phyloP scores from a whole-genome alignment of 1,284 basidiomycete species.

The Ustilago trichophora region DNA sequence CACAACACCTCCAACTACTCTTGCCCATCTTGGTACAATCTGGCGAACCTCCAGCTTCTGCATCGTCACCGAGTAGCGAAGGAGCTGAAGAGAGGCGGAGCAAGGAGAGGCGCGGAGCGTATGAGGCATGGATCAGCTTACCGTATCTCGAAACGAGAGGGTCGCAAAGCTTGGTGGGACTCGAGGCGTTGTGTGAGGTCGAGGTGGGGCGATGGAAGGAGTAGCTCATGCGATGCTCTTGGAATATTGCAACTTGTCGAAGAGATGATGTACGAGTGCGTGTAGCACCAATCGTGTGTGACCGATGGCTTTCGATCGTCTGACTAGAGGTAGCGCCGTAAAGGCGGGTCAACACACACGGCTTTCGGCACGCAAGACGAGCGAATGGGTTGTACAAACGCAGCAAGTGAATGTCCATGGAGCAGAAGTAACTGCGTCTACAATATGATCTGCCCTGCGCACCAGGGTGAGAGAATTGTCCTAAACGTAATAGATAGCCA shows the following conservation, averaged over 20 bases:
- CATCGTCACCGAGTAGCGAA: neutral
- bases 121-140: conserved; percentile 47
- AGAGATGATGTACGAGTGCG: no score
- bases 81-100: conserved; percentile 7
- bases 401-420: conserved; percentile 16
- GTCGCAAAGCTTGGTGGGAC: conserved; percentile 38
- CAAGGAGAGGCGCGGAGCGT: conserved; percentile 24
- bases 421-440: no score
- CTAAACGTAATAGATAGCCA: conserved; percentile 56
- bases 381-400: neutral
- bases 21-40: conserved; percentile 36
- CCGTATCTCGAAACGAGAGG: conserved; percentile 51
- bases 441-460: no score
- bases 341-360: no score
- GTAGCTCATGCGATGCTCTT: no score
- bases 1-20: conserved; percentile 27
- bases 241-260: no score
- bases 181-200: conserved; percentile 57
- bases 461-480: neutral
- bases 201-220: conserved; percentile 56
- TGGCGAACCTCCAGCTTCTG: conserved; percentile 24
- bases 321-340: no score
- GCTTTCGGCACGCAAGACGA: no score
- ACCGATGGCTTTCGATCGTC: no score
- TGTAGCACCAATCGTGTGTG: no score